Conservation (phyloP, 805 yeast genomes). For the Yueomyces sp. region DNA sequence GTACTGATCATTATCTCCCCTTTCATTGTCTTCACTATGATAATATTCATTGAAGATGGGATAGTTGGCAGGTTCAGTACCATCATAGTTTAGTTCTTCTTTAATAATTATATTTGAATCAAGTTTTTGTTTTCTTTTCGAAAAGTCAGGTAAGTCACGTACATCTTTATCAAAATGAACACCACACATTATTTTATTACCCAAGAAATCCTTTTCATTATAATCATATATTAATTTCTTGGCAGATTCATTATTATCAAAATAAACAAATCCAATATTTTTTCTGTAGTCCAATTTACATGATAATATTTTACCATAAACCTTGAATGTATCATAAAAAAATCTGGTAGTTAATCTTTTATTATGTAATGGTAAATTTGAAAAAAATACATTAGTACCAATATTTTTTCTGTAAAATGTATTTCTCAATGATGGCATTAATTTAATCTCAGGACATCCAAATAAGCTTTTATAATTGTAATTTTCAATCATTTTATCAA, state of each 20-base stretch:
- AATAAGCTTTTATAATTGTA: constrained; percentile 35
- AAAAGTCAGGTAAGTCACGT: constrained; percentile 23
- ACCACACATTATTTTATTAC: constrained; percentile 25
- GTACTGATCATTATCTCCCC: neutral
- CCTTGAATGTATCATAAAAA: constrained; percentile 38
- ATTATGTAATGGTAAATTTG: constrained; percentile 31
- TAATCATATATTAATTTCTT: constrained; percentile 23
- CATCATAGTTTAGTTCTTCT: constrained; percentile 7
- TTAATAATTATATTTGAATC: constrained; percentile 16
- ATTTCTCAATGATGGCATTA: constrained; percentile 43
- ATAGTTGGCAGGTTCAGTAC: neutral
- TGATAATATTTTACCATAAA: constrained; percentile 33
- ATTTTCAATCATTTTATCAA: constrained; percentile 40
- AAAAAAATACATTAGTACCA: constrained; percentile 40
- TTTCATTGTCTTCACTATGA: neutral
- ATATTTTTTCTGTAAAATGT: constrained; percentile 29
- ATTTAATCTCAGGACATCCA: constrained; percentile 31
- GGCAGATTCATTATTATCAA: constrained; percentile 26
- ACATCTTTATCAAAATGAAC: constrained; percentile 28
- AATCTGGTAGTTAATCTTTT: constrained; percentile 27
- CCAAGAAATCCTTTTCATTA: constrained; percentile 23
- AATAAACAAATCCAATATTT: constrained; percentile 32
- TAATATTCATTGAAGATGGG: constrained; percentile 1
- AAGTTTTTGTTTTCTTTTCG: constrained; percentile 13
- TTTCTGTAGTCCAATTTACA: constrained; percentile 29